Conservation (phyloP, 441 rosid genomes). For the Erysimum cheiri region DNA sequence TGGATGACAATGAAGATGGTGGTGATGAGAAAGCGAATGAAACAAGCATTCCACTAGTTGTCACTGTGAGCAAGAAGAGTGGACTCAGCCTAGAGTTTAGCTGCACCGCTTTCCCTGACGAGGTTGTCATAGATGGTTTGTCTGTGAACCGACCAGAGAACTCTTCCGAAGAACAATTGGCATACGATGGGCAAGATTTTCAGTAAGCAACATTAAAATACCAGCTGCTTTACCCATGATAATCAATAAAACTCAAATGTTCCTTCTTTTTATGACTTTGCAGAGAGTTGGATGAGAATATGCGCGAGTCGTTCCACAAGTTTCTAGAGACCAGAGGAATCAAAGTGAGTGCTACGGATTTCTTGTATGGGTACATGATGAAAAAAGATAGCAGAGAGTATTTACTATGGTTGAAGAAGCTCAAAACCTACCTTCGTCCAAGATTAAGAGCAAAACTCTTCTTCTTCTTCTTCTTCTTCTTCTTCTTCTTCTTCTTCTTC, state of each 20-base stretch:
- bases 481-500: not conserved
- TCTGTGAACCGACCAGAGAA: slow-evolving; percentile 54
- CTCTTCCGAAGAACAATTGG: slow-evolving; percentile 51
- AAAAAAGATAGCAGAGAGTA: slow-evolving; percentile 79
- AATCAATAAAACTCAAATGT: not conserved
- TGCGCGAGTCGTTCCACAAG: slow-evolving; percentile 78
- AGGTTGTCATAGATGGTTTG: slow-evolving; percentile 64
- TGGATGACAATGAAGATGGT: slow-evolving; percentile 45
- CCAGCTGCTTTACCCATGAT: not conserved
- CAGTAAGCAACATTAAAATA: slow-evolving; percentile 54
- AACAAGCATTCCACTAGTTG: slow-evolving; percentile 63
- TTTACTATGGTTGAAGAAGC: slow-evolving; percentile 67
- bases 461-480: too few species aligned
- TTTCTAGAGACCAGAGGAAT: slow-evolving; percentile 81
- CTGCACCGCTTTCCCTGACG: slow-evolving; percentile 72
- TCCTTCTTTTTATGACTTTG: not conserved
- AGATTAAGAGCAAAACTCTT: slow-evolving; percentile 15
- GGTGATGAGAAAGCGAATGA: slow-evolving; percentile 45
- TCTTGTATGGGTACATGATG: slow-evolving; percentile 84
- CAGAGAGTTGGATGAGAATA: slow-evolving; percentile 84
- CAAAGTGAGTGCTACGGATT: slow-evolving; percentile 68
- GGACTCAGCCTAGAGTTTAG: slow-evolving; percentile 67
- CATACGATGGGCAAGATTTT: slow-evolving; percentile 75
- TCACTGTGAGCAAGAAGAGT: slow-evolving; percentile 65
- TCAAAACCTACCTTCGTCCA: slow-evolving; percentile 61